Evolutionary conservation across 2,329 filamentous ascomycete genomes (phyloP).

Genomic region (Zymoseptoria tritici): DNA sequence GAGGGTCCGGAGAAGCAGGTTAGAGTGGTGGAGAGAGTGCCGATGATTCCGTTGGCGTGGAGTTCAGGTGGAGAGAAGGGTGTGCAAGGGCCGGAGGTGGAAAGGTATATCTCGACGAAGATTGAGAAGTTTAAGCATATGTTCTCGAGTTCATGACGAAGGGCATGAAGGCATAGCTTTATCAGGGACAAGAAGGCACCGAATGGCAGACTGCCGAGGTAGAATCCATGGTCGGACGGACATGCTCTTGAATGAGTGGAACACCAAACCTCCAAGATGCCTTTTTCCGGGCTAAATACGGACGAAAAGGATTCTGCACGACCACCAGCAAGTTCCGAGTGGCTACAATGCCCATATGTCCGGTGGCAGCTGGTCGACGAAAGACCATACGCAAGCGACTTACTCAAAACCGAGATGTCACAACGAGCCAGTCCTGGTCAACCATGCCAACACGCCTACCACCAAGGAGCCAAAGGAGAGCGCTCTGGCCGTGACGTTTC

Average conservation of each 20-base stretch:
- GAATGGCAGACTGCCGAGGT: neutral
- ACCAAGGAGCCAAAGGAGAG: no score
- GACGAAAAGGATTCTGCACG: no score
- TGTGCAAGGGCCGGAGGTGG: constrained; percentile 79
- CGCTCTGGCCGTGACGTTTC: no score
- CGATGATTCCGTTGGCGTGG: constrained; percentile 95
- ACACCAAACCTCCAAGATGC: neutral
- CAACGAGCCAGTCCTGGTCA: no score
- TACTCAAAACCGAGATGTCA: no score
- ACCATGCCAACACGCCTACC: no score
- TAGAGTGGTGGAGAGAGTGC: constrained; percentile 77
- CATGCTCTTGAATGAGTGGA: neutral
- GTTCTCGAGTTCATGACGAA: constrained; percentile 25
- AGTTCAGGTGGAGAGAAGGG: constrained; percentile 68
- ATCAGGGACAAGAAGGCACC: neutral
- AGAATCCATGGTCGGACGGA: neutral
- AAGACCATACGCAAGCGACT: no score
- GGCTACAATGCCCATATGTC: no score
- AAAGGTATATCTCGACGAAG: constrained; percentile 91
- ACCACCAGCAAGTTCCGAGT: no score
- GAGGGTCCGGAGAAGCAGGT: constrained; percentile 87
- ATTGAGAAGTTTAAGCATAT: constrained; percentile 50
- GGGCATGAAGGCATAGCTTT: neutral
- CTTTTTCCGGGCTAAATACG: neutral
- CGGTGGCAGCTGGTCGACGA: no score